These are phyloP conservation scores for Tubosaeta brunneosetosa DNA, from an alignment of 768 basidiomycete species.

Conservation along the genomic window DNA sequence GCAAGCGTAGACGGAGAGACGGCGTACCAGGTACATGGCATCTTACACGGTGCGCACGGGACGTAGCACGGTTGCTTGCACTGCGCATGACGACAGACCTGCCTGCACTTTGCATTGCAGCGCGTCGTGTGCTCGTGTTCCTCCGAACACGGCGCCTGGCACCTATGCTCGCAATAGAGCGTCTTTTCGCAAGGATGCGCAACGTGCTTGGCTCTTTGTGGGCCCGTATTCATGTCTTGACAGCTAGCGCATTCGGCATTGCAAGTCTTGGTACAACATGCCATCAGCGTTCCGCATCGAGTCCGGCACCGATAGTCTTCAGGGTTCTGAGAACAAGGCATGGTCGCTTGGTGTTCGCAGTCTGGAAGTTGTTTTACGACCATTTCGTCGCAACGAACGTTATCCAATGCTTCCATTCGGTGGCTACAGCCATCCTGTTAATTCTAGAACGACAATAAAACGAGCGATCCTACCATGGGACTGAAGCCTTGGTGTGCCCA, in stretches of 20 bases:
- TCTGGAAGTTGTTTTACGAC: conserved; percentile 42
- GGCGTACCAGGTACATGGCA: conserved; percentile 52
- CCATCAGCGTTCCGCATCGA: conserved; percentile 41
- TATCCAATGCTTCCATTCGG: conserved; percentile 40
- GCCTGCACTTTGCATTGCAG: conserved; percentile 48
- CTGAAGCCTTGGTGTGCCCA: conserved; percentile 42
- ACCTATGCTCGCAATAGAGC: conserved; percentile 55
- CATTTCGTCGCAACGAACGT: conserved; percentile 38
- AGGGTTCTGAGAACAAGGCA: conserved; percentile 47
- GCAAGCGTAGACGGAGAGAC: no score
- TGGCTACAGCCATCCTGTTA: conserved; percentile 33
- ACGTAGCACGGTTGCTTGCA: conserved; percentile 47
- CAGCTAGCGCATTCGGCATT: conserved; percentile 46
- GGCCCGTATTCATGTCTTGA: conserved; percentile 25
- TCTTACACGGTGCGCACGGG: conserved; percentile 59
- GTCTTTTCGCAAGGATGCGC: conserved; percentile 46
- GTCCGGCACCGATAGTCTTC: conserved; percentile 35
- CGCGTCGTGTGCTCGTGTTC: conserved; percentile 44
- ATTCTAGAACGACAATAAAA: not conserved
- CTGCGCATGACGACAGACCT: conserved; percentile 49
- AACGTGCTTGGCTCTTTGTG: conserved; percentile 33
- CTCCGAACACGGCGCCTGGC: conserved; percentile 44
- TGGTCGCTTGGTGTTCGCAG: conserved; percentile 50
- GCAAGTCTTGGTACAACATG: conserved; percentile 53
- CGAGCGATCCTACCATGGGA: conserved; percentile 44